Evolutionary conservation across 2,329 filamentous ascomycete species (phyloP).

Genomic region (Podosphaera leucotricha): DNA sequence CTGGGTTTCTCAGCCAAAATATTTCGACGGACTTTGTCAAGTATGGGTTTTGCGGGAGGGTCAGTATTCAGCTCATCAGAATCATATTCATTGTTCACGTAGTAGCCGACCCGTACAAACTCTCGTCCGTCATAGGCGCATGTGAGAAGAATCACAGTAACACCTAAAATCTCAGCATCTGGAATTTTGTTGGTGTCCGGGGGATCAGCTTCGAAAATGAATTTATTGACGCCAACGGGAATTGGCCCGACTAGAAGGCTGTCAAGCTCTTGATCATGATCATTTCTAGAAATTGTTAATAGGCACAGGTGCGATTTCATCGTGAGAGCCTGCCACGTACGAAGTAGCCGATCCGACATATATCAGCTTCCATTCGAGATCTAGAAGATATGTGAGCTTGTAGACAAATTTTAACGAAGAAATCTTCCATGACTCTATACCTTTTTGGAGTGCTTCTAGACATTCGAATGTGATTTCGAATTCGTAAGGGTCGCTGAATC

Average conservation of each 20-base stretch:
- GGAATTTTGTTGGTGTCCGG: slow-evolving; percentile 81
- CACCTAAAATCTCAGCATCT: slow-evolving; percentile 81
- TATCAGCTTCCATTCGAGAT: slow-evolving; percentile 97
- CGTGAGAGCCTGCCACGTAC: slow-evolving; percentile 23
- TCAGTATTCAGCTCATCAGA: slow-evolving; percentile 72
- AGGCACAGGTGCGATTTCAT: background rate
- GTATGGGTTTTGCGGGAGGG: slow-evolving; percentile 72
- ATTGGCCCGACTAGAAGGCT: slow-evolving; percentile 93
- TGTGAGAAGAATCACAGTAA: slow-evolving; percentile 88
- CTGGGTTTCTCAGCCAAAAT: slow-evolving; percentile 92
- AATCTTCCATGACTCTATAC: slow-evolving; percentile 22
- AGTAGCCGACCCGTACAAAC: slow-evolving; percentile 96
- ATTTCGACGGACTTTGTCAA: slow-evolving; percentile 80
- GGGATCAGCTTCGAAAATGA: slow-evolving; percentile 86
- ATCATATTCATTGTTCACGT: slow-evolving; percentile 98
- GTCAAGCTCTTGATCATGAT: slow-evolving; percentile 97
- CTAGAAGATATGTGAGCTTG: slow-evolving; percentile 24
- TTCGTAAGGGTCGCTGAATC: slow-evolving; percentile 78
- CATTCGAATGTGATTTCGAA: slow-evolving; percentile 99
- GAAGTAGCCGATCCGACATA: slow-evolving; percentile 97
- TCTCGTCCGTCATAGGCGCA: slow-evolving; percentile 92
- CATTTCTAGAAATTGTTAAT: slow-evolving; percentile 18
- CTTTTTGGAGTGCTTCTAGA: slow-evolving; percentile 80
- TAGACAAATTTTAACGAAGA: background rate
- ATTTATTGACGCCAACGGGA: slow-evolving; percentile 94